phyloP scores from a whole-genome alignment of 768 basidiomycete genomes.

The Naganishia onofrii region DNA sequence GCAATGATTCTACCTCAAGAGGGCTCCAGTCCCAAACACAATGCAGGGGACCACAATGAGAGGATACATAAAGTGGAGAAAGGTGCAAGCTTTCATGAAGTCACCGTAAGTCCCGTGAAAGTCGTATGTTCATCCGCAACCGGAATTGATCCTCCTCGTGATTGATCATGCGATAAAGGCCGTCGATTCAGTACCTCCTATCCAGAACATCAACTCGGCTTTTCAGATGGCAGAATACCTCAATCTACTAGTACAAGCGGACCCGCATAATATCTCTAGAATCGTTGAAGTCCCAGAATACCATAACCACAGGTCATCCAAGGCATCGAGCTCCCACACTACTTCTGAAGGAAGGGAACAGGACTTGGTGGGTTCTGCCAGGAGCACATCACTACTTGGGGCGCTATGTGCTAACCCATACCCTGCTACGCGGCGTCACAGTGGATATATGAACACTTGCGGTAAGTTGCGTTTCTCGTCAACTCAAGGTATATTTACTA shows the following conservation, averaged over 20 bases:
- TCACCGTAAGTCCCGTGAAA: neutral
- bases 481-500: neutral
- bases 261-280: conserved; percentile 81
- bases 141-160: neutral
- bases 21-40: neutral
- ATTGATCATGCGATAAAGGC: neutral
- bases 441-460: conserved; percentile 54
- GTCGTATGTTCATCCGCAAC: neutral
- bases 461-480: conserved; percentile 36
- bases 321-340: neutral
- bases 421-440: conserved; percentile 11
- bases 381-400: neutral
- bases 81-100: conserved; percentile 21
- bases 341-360: conserved; percentile 46
- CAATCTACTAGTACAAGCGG: conserved; percentile 73
- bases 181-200: conserved; percentile 13
- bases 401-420: too few species aligned
- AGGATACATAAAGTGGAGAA: conserved; percentile 12
- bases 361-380: conserved; percentile 55
- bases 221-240: conserved; percentile 67
- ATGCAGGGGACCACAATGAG: neutral
- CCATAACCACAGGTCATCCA: neutral
- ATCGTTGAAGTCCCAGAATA: conserved; percentile 69
- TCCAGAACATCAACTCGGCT: conserved; percentile 28
- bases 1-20: conserved; percentile 11